These are phyloP conservation scores for Sutorius australiensis DNA, from an alignment of 768 basidiomycete species.

Conservation along the genomic window DNA sequence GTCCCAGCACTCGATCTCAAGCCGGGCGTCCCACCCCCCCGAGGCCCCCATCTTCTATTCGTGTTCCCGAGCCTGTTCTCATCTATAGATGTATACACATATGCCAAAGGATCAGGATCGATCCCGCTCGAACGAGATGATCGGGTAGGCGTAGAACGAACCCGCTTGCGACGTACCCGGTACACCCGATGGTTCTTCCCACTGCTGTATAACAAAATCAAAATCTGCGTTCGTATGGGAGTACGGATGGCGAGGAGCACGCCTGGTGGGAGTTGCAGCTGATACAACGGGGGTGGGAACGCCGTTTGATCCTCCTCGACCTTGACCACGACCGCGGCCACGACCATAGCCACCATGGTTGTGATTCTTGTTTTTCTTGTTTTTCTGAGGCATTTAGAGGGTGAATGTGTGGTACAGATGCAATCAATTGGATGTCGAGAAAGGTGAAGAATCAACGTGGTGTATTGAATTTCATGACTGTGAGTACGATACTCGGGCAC, in stretches of 20 bases:
- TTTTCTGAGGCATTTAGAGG: constrained; percentile 18
- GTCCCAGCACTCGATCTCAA: constrained; percentile 14
- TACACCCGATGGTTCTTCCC: constrained; percentile 4
- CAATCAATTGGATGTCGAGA: background rate
- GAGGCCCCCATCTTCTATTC: background rate
- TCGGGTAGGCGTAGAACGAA: background rate
- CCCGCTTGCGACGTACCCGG: constrained; percentile 15
- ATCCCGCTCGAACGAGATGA: background rate
- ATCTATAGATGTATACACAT: constrained; percentile 1
- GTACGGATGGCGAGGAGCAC: constrained; percentile 15
- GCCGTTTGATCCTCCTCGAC: constrained; percentile 4
- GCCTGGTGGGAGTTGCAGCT: background rate
- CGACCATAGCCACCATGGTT: constrained; percentile 29
- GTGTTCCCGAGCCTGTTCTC: background rate
- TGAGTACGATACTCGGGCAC: background rate
- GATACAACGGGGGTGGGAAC: background rate
- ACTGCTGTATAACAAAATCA: constrained; percentile 26
- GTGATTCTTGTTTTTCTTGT: constrained; percentile 12
- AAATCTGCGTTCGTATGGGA: constrained; percentile 16
- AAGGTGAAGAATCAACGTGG: background rate
- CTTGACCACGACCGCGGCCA: constrained; percentile 24
- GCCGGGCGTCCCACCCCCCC: constrained; percentile 7
- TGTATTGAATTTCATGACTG: no score
- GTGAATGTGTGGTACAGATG: constrained; percentile 1
- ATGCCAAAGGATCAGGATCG: constrained; percentile 3